Percentiles rank a stretch among this genome's conserved stretches.
Evolutionary conservation across 192 early-diverging fungal species (phyloP).

Genomic region (Mortierella claussenii): DNA sequence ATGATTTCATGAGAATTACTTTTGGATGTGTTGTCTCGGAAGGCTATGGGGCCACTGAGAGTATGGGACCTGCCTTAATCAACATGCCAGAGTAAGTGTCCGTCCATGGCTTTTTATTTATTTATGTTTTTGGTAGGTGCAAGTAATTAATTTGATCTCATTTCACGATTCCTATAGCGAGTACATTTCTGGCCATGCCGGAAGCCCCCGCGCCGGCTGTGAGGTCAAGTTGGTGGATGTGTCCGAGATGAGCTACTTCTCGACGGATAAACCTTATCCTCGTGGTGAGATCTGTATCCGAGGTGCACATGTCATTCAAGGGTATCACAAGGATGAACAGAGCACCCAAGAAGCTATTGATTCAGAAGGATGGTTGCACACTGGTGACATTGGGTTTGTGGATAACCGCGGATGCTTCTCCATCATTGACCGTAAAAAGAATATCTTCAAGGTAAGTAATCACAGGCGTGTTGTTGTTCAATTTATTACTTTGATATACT

Average conservation of each 20-base stretch:
- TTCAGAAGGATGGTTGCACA: slow-evolving; percentile 84
- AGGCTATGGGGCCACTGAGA: slow-evolving; percentile 63
- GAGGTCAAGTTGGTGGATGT: slow-evolving; percentile 88
- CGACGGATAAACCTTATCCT: slow-evolving; percentile 75
- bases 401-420: slow-evolving; percentile 70
- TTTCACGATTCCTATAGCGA: slow-evolving; percentile 59
- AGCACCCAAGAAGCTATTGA: slow-evolving; percentile 83
- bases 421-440: slow-evolving; percentile 87
- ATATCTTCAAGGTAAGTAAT: slow-evolving; percentile 70
- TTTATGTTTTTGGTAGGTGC: slow-evolving; percentile 18
- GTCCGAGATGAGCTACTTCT: slow-evolving; percentile 84
- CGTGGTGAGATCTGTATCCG: slow-evolving; percentile 89
- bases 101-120: not conserved
- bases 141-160: no score
- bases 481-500: no score
- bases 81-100: slow-evolving; percentile 45
- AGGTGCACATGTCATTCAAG: slow-evolving; percentile 72
- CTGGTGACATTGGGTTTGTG: slow-evolving; percentile 82
- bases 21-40: slow-evolving; percentile 69
- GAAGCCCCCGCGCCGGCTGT: slow-evolving; percentile 63
- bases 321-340: slow-evolving; percentile 83
- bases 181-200: slow-evolving; percentile 78
- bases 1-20: slow-evolving; percentile 71
- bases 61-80: slow-evolving; percentile 34
- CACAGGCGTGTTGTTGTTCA: no score